Percentiles rank a stretch among this genome's conserved stretches.
phyloP scores from a whole-genome alignment of 768 basidiomycete genomes.

The Cytidiella melzeri region DNA sequence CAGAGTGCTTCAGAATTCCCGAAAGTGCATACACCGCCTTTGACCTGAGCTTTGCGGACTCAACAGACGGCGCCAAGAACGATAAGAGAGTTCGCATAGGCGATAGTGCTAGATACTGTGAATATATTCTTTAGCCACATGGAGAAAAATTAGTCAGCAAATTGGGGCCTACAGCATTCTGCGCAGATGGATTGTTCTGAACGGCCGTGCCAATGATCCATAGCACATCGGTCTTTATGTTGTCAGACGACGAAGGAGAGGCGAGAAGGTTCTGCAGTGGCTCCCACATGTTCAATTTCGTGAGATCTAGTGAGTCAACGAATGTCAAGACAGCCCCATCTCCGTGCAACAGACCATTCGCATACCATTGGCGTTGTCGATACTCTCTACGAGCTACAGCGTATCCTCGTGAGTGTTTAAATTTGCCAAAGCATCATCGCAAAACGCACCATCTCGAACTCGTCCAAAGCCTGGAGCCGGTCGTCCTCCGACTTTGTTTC shows the following conservation, averaged over 20 bases:
- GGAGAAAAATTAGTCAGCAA: background rate
- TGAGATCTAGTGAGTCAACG: slow-evolving; percentile 55
- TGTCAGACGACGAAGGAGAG: slow-evolving; percentile 46
- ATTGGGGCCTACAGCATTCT: slow-evolving; percentile 51
- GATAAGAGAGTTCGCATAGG: slow-evolving; percentile 61
- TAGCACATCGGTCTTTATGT: slow-evolving; percentile 58
- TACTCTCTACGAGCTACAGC: slow-evolving; percentile 70
- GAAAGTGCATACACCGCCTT: slow-evolving; percentile 82
- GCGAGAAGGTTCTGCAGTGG: slow-evolving; percentile 62
- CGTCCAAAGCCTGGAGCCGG: slow-evolving; percentile 66
- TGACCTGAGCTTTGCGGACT: slow-evolving; percentile 53
- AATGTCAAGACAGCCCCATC: background rate
- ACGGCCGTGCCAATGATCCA: slow-evolving; percentile 90
- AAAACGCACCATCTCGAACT: slow-evolving; percentile 74
- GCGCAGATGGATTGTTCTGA: slow-evolving; percentile 86
- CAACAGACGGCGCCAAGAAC: slow-evolving; percentile 50
- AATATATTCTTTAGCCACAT: background rate
- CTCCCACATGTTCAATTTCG: slow-evolving; percentile 72
- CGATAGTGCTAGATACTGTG: slow-evolving; percentile 55
- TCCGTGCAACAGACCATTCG: background rate
- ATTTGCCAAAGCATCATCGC: background rate
- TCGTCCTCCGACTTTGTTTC: slow-evolving; percentile 45
- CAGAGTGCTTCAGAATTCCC: slow-evolving; percentile 72
- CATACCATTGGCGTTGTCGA: slow-evolving; percentile 87
- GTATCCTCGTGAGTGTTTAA: background rate